Conservation (phyloP, 2,329 filamentous ascomycete genomes). For the Phyllosticta capitalensis region DNA sequence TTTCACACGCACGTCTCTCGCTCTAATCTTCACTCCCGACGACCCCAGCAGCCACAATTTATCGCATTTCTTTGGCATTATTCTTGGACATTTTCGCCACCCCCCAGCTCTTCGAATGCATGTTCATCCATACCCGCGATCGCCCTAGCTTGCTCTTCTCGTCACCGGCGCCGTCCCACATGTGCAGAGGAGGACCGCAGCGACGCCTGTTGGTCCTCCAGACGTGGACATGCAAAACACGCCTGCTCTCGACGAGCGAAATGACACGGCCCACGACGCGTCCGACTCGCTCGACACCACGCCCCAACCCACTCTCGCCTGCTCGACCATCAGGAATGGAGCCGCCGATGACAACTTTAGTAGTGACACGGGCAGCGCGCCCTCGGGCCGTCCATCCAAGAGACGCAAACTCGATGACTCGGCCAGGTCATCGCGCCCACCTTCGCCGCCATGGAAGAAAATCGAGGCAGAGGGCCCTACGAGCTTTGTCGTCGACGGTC, state of each 20-base stretch:
- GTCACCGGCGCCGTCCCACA: slow-evolving; percentile 19
- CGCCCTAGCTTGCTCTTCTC: slow-evolving; percentile 11
- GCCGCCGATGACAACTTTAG: neutral
- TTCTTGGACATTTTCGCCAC: neutral
- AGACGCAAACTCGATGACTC: slow-evolving; percentile 48
- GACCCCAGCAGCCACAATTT: neutral
- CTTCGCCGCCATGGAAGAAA: slow-evolving; percentile 91
- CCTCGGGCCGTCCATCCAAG: slow-evolving; percentile 41
- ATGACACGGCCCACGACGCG: slow-evolving; percentile 21
- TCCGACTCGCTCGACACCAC: slow-evolving; percentile 13
- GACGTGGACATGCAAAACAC: slow-evolving; percentile 12
- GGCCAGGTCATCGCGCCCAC: slow-evolving; percentile 34
- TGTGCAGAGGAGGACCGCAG: slow-evolving; percentile 19
- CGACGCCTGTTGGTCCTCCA: slow-evolving; percentile 8
- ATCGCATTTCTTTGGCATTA: neutral
- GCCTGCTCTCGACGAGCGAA: slow-evolving; percentile 16
- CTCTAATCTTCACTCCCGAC: neutral
- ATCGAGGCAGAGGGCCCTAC: slow-evolving; percentile 78
- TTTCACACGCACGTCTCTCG: neutral
- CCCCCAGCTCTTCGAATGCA: neutral
- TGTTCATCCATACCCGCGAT: slow-evolving; percentile 1
- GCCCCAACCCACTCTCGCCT: neutral
- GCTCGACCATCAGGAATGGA: neutral
- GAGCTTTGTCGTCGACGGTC: slow-evolving; percentile 59
- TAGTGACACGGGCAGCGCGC: neutral